These are phyloP conservation scores for Albugo laibachii DNA, from an alignment of 352 stramenopile genomes.

Conservation along the genomic window DNA sequence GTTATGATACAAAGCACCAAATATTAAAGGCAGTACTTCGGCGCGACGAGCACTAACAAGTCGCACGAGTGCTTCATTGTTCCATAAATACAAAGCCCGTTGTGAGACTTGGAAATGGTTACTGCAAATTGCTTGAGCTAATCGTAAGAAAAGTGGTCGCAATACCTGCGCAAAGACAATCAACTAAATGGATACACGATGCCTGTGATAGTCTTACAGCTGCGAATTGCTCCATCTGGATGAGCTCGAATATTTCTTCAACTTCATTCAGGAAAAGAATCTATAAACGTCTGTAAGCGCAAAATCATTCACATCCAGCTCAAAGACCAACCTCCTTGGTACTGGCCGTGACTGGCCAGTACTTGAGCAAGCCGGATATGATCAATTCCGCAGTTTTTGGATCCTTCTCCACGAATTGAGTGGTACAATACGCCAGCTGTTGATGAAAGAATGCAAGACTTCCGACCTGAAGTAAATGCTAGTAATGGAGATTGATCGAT, in stretches of 20 bases:
- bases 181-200: neutral
- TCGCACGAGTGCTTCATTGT: slow-evolving; percentile 94
- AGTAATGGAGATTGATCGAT: neutral
- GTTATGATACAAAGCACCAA: slow-evolving; percentile 26
- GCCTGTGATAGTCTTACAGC: slow-evolving; percentile 1
- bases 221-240: slow-evolving; percentile 66
- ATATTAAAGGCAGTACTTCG: slow-evolving; percentile 77
- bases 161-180: slow-evolving; percentile 21
- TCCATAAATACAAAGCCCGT: slow-evolving; percentile 96
- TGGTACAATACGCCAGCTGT: slow-evolving; percentile 98
- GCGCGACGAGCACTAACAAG: slow-evolving; percentile 57
- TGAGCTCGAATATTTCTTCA: slow-evolving; percentile 95
- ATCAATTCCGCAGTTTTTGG: slow-evolving; percentile 88
- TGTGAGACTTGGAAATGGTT: slow-evolving; percentile 94
- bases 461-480: slow-evolving; percentile 17
- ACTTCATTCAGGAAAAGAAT: slow-evolving; percentile 95
- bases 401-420: slow-evolving; percentile 99
- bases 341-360: slow-evolving; percentile 85
- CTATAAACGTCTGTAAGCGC: slow-evolving; percentile 13
- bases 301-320: neutral
- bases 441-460: slow-evolving; percentile 95
- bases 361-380: slow-evolving; percentile 87
- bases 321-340: slow-evolving; percentile 57
- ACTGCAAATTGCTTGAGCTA: slow-evolving; percentile 78
- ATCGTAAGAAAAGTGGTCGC: slow-evolving; percentile 49